Percentiles rank a stretch among this genome's conserved stretches.
Conservation (phyloP, 2,329 filamentous ascomycete species). For the Gnomoniopsis sp. region DNA sequence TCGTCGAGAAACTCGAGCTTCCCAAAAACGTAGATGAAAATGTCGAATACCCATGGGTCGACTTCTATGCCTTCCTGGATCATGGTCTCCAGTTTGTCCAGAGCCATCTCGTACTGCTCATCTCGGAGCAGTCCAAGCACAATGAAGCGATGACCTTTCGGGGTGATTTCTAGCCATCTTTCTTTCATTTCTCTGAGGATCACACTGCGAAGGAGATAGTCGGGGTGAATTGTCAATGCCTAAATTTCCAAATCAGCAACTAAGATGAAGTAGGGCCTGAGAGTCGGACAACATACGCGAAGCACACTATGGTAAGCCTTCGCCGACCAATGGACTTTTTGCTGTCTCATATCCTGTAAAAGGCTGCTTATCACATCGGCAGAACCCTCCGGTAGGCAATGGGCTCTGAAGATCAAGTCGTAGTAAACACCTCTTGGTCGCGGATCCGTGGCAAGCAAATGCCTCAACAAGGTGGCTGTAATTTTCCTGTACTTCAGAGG, state of each 20-base stretch:
- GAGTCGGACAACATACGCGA: slow-evolving; percentile 45
- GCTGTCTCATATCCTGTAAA: slow-evolving; percentile 68
- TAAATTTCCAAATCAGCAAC: slow-evolving; percentile 28
- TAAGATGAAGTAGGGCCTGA: slow-evolving; percentile 16
- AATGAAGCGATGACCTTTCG: slow-evolving; percentile 62
- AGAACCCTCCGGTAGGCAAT: slow-evolving; percentile 65
- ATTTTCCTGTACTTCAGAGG: slow-evolving; percentile 20
- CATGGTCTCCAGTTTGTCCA: slow-evolving; percentile 68
- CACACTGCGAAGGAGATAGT: slow-evolving; percentile 71
- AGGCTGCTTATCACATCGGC: slow-evolving; percentile 59
- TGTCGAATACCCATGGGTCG: slow-evolving; percentile 72
- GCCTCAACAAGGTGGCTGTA: slow-evolving; percentile 42
- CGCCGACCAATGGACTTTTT: slow-evolving; percentile 60
- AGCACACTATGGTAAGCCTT: slow-evolving; percentile 70
- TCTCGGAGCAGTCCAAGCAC: slow-evolving; percentile 75
- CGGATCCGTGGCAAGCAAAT: slow-evolving; percentile 54
- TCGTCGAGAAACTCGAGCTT: slow-evolving; percentile 74
- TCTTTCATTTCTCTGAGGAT: slow-evolving; percentile 72
- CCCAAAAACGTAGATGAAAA: slow-evolving; percentile 71
- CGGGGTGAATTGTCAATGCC: slow-evolving; percentile 77
- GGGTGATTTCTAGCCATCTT: slow-evolving; percentile 65
- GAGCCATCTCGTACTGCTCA: slow-evolving; percentile 75
- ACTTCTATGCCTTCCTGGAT: slow-evolving; percentile 51
- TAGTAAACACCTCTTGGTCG: slow-evolving; percentile 61
- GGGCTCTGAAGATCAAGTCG: slow-evolving; percentile 70